phyloP scores from a whole-genome alignment of 108 stramenopile genomes.

The Cyclotella atomus region DNA sequence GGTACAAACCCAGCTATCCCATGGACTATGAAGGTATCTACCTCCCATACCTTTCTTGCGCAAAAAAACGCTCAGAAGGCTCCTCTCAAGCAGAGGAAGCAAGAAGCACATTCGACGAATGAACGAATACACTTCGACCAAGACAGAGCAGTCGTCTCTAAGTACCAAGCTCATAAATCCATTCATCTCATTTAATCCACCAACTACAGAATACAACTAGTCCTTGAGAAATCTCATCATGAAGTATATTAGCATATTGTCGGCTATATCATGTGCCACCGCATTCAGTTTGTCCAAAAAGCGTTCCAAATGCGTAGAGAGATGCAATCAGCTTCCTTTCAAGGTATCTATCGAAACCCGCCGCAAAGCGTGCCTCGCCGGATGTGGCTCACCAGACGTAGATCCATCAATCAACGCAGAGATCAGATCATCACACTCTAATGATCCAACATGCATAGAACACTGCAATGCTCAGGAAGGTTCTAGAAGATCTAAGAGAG shows the following conservation, averaged over 20 bases:
- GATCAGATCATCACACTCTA: background rate
- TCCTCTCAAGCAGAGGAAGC: too few species aligned
- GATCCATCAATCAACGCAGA: too few species aligned
- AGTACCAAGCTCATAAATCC: background rate
- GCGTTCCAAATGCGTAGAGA: background rate
- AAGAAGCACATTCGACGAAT: too few species aligned
- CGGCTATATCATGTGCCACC: background rate
- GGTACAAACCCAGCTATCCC: too few species aligned
- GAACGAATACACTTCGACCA: too few species aligned
- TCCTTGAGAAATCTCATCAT: background rate
- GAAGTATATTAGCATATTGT: background rate
- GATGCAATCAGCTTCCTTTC: constrained; percentile 3
- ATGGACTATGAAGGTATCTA: too few species aligned
- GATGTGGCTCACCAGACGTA: too few species aligned
- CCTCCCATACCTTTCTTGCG: too few species aligned
- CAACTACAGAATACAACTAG: background rate
- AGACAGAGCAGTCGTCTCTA: too few species aligned
- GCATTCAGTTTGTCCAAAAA: background rate
- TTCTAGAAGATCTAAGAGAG: background rate
- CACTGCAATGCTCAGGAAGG: background rate
- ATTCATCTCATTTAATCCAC: background rate
- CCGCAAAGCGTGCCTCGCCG: background rate
- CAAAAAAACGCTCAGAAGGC: too few species aligned
- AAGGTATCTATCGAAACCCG: background rate
- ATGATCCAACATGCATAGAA: background rate